Conservation (phyloP, 768 basidiomycete genomes). For the Tricholoma furcatifolium region DNA sequence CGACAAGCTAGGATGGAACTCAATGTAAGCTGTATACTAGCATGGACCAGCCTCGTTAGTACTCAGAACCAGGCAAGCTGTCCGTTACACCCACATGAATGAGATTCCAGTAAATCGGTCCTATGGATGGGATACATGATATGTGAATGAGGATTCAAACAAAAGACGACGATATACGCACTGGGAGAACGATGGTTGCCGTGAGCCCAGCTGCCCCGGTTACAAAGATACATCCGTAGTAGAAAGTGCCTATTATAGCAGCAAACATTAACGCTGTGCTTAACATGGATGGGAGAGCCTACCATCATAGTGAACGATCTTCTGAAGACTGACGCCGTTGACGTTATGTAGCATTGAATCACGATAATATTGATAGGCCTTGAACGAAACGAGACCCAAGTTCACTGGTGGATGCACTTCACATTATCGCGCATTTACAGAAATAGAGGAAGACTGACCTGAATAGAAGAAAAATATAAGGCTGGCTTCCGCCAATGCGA, state of each 20-base stretch:
- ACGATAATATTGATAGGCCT: not conserved
- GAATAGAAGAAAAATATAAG: slow-evolving; percentile 1
- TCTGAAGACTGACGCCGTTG: not conserved
- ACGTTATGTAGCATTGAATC: not conserved
- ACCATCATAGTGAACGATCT: slow-evolving; percentile 2
- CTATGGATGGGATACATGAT: no score
- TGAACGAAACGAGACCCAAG: not conserved
- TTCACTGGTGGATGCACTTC: not conserved
- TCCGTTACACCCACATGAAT: not conserved
- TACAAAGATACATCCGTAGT: not conserved
- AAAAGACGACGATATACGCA: not conserved
- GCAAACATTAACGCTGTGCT: not conserved
- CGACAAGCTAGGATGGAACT: not conserved
- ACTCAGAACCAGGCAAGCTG: not conserved
- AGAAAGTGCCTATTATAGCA: not conserved
- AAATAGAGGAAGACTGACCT: not conserved
- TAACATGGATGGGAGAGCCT: not conserved
- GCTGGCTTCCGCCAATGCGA: not conserved
- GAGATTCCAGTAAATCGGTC: not conserved
- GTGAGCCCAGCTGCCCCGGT: not conserved
- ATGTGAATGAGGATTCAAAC: not conserved
- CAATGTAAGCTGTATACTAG: not conserved
- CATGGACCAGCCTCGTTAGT: not conserved
- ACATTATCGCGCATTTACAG: not conserved
- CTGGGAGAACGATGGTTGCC: not conserved